phyloP scores from a whole-genome alignment of 108 stramenopile genomes.

The Discostella pseudostelligera region DNA sequence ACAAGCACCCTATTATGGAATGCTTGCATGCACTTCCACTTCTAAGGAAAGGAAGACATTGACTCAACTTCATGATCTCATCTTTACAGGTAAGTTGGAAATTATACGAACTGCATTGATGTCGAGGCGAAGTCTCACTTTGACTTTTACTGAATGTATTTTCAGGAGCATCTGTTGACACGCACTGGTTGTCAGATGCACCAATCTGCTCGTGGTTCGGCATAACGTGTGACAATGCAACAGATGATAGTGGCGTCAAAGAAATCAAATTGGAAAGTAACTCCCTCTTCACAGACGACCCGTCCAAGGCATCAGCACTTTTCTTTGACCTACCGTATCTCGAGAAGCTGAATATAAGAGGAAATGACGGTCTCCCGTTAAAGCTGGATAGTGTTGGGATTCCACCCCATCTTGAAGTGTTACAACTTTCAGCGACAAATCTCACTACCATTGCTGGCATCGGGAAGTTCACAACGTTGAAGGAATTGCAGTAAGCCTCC shows the following conservation, averaged over 20 bases:
- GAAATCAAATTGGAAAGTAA: constrained; percentile 49
- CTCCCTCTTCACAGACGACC: constrained; percentile 30
- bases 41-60: constrained; percentile 55
- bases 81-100: constrained; percentile 24
- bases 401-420: constrained; percentile 38
- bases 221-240: constrained; percentile 46
- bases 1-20: constrained; percentile 57
- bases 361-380: constrained; percentile 48
- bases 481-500: constrained; percentile 44
- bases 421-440: constrained; percentile 64
- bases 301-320: constrained; percentile 33
- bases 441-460: constrained; percentile 55
- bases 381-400: constrained; percentile 56
- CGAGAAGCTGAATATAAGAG: constrained; percentile 29
- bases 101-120: neutral
- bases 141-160: neutral
- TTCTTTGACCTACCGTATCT: constrained; percentile 40
- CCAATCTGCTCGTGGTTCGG: constrained; percentile 72
- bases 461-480: constrained; percentile 42
- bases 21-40: constrained; percentile 43
- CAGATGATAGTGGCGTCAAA: constrained; percentile 41
- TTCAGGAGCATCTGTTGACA: constrained; percentile 19
- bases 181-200: constrained; percentile 39
- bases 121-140: neutral
- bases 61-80: constrained; percentile 44